Conservation (phyloP, 257 asterid species). For the Solanum infundibuliforme region DNA sequence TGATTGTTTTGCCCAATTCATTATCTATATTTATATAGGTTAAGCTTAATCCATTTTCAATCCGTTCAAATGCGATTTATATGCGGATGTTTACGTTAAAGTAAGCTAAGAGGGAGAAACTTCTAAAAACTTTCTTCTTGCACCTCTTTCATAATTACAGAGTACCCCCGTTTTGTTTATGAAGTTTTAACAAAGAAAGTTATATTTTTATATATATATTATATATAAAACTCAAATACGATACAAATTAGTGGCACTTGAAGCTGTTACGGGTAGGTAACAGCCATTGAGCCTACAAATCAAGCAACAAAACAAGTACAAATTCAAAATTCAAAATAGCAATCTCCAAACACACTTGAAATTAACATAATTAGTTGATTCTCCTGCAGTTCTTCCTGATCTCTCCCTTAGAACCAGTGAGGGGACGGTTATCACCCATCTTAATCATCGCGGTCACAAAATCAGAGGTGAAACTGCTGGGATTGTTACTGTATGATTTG, state of each 20-base stretch:
- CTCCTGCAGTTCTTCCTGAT: slow-evolving; percentile 74
- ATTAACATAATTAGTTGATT: slow-evolving; percentile 15
- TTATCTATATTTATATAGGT: background rate
- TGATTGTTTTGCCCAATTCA: background rate
- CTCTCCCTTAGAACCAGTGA: slow-evolving; percentile 74
- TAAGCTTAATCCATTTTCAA: background rate
- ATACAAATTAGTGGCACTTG: background rate
- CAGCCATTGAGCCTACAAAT: background rate
- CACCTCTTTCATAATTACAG: background rate
- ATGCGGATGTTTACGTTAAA: background rate
- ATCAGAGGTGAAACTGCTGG: slow-evolving; percentile 31
- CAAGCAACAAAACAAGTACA: background rate
- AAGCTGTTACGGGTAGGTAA: background rate
- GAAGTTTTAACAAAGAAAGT: background rate
- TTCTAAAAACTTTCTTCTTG: background rate
- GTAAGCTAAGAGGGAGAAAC: background rate
- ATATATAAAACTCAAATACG: background rate
- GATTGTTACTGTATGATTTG: slow-evolving; percentile 22
- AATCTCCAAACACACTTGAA: background rate
- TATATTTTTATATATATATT: background rate
- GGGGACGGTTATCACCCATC: slow-evolving; percentile 74
- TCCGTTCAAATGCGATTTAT: no score
- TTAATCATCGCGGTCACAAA: slow-evolving; percentile 57
- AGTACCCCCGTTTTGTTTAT: background rate
- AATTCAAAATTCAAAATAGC: background rate